Conservation (phyloP, 495 filamentous ascomycete species). For the Neurospora sp. region DNA sequence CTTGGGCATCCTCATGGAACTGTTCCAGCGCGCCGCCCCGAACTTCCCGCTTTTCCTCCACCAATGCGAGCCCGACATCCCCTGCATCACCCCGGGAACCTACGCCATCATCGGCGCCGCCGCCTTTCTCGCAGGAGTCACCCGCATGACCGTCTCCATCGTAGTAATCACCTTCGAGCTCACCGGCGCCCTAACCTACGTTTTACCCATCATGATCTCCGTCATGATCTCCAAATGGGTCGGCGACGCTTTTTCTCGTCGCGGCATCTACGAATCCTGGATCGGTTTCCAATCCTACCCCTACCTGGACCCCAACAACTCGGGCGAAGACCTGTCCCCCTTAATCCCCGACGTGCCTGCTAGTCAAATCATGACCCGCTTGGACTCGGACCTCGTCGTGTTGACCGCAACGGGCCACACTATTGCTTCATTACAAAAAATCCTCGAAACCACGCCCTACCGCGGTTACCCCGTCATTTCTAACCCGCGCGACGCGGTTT, state of each 20-base stretch:
- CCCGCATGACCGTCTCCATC: slow-evolving; percentile 92
- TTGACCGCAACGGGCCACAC: slow-evolving; percentile 84
- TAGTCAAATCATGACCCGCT: slow-evolving; percentile 77
- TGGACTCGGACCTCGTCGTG: slow-evolving; percentile 73
- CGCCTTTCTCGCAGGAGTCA: slow-evolving; percentile 93
- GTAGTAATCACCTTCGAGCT: slow-evolving; percentile 99
- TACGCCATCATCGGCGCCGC: slow-evolving; percentile 97
- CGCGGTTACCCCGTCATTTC: slow-evolving; percentile 89
- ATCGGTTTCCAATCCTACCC: slow-evolving; percentile 95
- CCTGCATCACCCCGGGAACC: slow-evolving; percentile 87
- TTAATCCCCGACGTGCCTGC: slow-evolving; percentile 70
- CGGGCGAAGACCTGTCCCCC: slow-evolving; percentile 56
- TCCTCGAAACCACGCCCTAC: slow-evolving; percentile 65
- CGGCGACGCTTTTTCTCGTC: slow-evolving; percentile 87
- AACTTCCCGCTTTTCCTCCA: slow-evolving; percentile 60
- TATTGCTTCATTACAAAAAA: slow-evolving; percentile 56
- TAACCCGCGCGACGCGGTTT: slow-evolving; percentile 58
- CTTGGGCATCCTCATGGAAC: slow-evolving; percentile 77
- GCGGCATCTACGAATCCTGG: slow-evolving; percentile 97
- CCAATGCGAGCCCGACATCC: slow-evolving; percentile 75
- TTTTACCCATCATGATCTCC: slow-evolving; percentile 98
- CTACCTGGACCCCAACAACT: slow-evolving; percentile 68
- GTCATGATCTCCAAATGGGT: slow-evolving; percentile 99
- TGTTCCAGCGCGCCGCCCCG: slow-evolving; percentile 76
- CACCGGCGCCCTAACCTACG: slow-evolving; percentile 90